Percentiles rank a stretch among this genome's conserved stretches.
Evolutionary conservation across 352 stramenopile species (phyloP).

Genomic region (Lagenidium giganteum): DNA sequence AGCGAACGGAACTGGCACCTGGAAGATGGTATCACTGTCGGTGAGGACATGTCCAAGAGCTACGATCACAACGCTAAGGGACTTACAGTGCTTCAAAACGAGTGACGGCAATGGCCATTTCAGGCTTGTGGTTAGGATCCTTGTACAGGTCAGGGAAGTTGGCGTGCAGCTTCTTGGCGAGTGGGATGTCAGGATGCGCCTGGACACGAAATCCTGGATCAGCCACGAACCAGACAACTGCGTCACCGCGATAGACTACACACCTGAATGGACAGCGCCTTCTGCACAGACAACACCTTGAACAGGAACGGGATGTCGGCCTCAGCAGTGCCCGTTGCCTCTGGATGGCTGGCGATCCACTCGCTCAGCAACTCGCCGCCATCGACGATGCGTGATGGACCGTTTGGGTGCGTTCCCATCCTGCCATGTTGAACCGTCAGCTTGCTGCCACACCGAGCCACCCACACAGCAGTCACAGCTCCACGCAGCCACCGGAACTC

Average conservation of each 20-base stretch:
- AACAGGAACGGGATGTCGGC: slow-evolving; percentile 96
- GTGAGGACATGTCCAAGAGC: neutral
- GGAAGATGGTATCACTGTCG: slow-evolving; percentile 4
- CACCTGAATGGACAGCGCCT: slow-evolving; percentile 97
- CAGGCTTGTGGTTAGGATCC: slow-evolving; percentile 99
- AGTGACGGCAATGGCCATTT: slow-evolving; percentile 98
- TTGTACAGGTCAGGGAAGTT: slow-evolving; percentile 94
- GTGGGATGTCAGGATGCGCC: slow-evolving; percentile 78
- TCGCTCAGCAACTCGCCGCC: slow-evolving; percentile 67
- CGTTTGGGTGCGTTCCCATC: slow-evolving; percentile 94
- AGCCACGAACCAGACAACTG: no score
- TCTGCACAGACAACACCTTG: slow-evolving; percentile 97
- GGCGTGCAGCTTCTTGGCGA: slow-evolving; percentile 77
- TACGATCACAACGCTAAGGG: neutral
- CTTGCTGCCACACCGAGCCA: slow-evolving; percentile 2
- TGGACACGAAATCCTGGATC: no score
- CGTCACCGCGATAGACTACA: neutral
- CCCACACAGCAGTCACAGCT: slow-evolving; percentile 7
- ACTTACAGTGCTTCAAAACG: slow-evolving; percentile 92
- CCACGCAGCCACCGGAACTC: slow-evolving; percentile 9
- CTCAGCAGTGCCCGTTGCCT: slow-evolving; percentile 24
- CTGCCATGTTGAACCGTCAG: no score
- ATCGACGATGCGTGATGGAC: slow-evolving; percentile 72
- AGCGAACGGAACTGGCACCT: slow-evolving; percentile 91
- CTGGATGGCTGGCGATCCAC: slow-evolving; percentile 44